Evolutionary conservation across 2,329 filamentous ascomycete species (phyloP).

Genomic region (Alternaria consortialis): DNA sequence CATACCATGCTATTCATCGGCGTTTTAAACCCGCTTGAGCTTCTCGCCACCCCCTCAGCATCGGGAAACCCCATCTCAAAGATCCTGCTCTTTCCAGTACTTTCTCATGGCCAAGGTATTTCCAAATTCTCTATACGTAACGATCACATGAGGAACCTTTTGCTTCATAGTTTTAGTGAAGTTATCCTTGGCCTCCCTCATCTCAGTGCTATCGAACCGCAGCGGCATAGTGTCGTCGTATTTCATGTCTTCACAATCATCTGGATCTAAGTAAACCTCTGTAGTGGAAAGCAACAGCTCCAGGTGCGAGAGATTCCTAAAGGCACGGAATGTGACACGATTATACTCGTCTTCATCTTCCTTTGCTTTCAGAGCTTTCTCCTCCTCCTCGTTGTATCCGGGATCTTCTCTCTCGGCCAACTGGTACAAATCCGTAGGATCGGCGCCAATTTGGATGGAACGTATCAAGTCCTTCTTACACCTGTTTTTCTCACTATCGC

Average conservation of each 20-base stretch:
- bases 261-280: not conserved
- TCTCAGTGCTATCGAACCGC: not conserved
- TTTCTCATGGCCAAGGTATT: not conserved
- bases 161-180: not conserved
- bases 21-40: not conserved
- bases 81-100: not conserved
- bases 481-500: not conserved
- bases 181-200: not conserved
- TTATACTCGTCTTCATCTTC: not conserved
- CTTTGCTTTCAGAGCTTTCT: not conserved
- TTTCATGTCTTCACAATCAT: not conserved
- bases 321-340: not conserved
- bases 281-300: not conserved
- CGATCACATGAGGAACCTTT: not conserved
- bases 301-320: not conserved
- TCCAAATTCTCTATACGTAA: slow-evolving; percentile 1
- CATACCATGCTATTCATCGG: not conserved
- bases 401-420: slow-evolving; percentile 4
- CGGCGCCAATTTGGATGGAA: slow-evolving; percentile 3
- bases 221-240: not conserved
- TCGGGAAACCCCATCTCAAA: not conserved
- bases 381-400: not conserved
- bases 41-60: not conserved
- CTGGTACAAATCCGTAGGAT: not conserved
- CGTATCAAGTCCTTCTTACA: not conserved